Evolutionary conservation across 2,329 filamentous ascomycete species (phyloP), one percentile per base, ranked within the genome.

Genomic region (Xylaria sp.): DNA sequence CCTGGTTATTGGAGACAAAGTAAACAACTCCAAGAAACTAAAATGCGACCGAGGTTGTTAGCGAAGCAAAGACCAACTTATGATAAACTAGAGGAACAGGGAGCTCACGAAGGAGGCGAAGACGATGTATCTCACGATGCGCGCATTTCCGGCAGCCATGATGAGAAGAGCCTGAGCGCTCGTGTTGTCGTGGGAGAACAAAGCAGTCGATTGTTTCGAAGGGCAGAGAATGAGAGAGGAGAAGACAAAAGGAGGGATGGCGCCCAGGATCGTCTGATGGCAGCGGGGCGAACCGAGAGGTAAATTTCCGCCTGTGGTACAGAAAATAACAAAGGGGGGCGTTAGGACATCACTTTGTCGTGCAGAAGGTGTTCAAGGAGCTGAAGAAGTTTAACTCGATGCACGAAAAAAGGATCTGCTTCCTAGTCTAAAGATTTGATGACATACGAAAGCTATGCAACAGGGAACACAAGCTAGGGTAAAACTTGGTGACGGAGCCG

Each of bases 61-160:
- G 74, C 73, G 71, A 56, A 31, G 72, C 49, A 27, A 22, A 20
- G 51, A 42, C 33, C 22, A n/a, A 17, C 29, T 20, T 27, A 17
- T n/a, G 36, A 56, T 9, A 6, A 11, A 9, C 9, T 15, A 57
- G 54, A 11, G 33, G n/a, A 63, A 22, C 49, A 61, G 20, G 11
- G 51, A 57, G 85, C 91, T 77, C 87, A 97, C 94, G 77, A 97
- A 90, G 77, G 94, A 86, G 66, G 93, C 92, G 76, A 97, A 89
- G 77, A 96, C 85, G 78, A 97, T 85, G 81, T 90, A 90, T 85
- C 89, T 87, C 85, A 90, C 82, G 76, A 93, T 93, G 81, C 92
- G 90, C 80, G 90, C 88, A 73, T 87, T 89, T 78, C 89, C 89
- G 67, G 89, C 87, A 81, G 89, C 90, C 84, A 86, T 87, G 76